A percentile compares a stretch with the other conserved stretches of the same genome.
phyloP scores from a whole-genome alignment of 306 rosid genomes.

The Vigna unguiculata region DNA sequence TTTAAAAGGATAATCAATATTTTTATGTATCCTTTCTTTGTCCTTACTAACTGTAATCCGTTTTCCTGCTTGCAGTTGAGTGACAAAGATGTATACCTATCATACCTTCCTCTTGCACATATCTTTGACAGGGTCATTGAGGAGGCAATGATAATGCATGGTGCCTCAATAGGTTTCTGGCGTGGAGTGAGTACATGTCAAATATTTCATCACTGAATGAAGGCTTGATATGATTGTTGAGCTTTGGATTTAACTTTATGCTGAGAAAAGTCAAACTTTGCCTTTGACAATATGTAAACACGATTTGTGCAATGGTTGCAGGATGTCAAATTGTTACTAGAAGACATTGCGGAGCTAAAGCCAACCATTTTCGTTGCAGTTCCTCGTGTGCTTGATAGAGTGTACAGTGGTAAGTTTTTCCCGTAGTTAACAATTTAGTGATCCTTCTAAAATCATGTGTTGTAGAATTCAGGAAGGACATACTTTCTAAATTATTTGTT shows the following conservation, averaged over 20 bases:
- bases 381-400: constrained; percentile 94
- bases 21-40: constrained; percentile 28
- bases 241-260: constrained; percentile 16
- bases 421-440: constrained; percentile 5
- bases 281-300: constrained; percentile 31
- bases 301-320: constrained; percentile 48
- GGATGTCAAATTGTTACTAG: constrained; percentile 83
- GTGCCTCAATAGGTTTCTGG: constrained; percentile 95
- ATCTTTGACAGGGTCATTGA: constrained; percentile 87
- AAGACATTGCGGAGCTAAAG: constrained; percentile 83
- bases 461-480: constrained; percentile 26
- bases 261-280: constrained; percentile 21
- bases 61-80: constrained; percentile 53
- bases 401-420: constrained; percentile 66
- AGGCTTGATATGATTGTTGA: constrained; percentile 41
- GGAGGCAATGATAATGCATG: constrained; percentile 78
- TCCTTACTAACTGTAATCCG: background rate
- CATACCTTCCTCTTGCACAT: constrained; percentile 98
- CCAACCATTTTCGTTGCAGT: constrained; percentile 90
- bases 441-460: background rate
- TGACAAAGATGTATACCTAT: constrained; percentile 72
- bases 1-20: constrained; percentile 39
- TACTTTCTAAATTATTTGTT: constrained; percentile 37
- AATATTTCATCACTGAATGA: constrained; percentile 26
- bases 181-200: constrained; percentile 76